Evolutionary conservation across 177 flowering plant genomes (phyloP).

Genomic region (Vitis hybrid): DNA sequence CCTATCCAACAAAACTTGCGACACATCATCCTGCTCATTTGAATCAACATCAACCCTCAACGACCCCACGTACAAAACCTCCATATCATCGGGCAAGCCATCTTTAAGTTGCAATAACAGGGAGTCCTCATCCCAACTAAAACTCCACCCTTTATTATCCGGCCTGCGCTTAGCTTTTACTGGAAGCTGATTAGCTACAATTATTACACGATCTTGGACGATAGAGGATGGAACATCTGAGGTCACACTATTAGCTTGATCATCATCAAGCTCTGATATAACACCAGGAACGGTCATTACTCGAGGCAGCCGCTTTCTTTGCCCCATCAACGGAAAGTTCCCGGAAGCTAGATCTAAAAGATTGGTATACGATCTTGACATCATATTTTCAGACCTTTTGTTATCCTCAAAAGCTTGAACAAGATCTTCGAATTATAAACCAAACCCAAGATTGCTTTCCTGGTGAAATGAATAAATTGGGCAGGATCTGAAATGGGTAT

Average conservation of each 20-base stretch:
- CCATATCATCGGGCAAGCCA: conserved; percentile 16
- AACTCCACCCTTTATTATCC: conserved; percentile 10
- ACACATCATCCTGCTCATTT: conserved; percentile 15
- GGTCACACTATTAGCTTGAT: conserved; percentile 10
- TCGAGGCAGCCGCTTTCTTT: conserved; percentile 5
- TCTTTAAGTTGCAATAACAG: conserved; percentile 14
- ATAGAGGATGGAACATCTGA: conserved; percentile 15
- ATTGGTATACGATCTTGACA: conserved; percentile 11
- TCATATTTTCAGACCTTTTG: conserved; percentile 1
- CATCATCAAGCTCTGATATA: conserved; percentile 5
- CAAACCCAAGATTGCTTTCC: conserved; percentile 10
- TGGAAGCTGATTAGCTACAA: conserved; percentile 13
- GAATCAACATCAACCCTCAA: conserved; percentile 16
- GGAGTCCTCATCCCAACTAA: conserved; percentile 18
- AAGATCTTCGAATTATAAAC: background rate
- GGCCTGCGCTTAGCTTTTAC: conserved; percentile 6
- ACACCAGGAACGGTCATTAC: conserved; percentile 17
- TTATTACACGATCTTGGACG: conserved; percentile 11
- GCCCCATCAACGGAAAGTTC: conserved; percentile 5
- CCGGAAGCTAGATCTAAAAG: conserved; percentile 12
- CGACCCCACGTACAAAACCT: conserved; percentile 14
- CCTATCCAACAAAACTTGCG: conserved; percentile 12
- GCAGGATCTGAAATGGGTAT: conserved; percentile 14
- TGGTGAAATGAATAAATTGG: background rate
- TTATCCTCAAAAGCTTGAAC: background rate